phyloP scores from a whole-genome alignment of 495 filamentous ascomycete genomes.

The Penicillium egyptiacum region DNA sequence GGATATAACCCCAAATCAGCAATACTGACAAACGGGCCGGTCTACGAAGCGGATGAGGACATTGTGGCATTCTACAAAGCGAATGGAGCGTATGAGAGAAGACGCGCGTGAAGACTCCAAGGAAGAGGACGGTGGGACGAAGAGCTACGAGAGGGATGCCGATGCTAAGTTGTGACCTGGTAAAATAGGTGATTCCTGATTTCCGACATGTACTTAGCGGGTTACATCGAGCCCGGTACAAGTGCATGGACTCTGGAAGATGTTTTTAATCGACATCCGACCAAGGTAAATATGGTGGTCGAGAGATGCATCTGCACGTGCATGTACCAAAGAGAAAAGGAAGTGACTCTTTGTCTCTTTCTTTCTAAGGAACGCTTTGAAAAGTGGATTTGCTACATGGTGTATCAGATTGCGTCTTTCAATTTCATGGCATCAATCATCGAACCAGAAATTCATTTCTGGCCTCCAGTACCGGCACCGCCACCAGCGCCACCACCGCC shows the following conservation, averaged over 20 bases:
- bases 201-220: neutral
- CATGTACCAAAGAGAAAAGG: neutral
- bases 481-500: conserved; percentile 55
- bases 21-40: no score
- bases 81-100: no score
- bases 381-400: conserved; percentile 20
- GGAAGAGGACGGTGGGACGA: no score
- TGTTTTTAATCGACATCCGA: neutral
- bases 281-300: neutral
- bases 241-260: neutral
- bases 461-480: conserved; percentile 36
- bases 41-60: no score
- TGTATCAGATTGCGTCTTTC: conserved; percentile 26
- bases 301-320: neutral
- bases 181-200: neutral
- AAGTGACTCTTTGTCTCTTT: neutral
- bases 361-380: conserved; percentile 23
- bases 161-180: neutral
- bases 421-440: conserved; percentile 20
- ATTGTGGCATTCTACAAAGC: no score
- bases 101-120: no score
- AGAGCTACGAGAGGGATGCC: neutral
- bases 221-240: neutral
- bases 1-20: no score
- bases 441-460: conserved; percentile 13